phyloP scores from a whole-genome alignment of 495 filamentous ascomycete genomes.

The Tuber umbilicatum region DNA sequence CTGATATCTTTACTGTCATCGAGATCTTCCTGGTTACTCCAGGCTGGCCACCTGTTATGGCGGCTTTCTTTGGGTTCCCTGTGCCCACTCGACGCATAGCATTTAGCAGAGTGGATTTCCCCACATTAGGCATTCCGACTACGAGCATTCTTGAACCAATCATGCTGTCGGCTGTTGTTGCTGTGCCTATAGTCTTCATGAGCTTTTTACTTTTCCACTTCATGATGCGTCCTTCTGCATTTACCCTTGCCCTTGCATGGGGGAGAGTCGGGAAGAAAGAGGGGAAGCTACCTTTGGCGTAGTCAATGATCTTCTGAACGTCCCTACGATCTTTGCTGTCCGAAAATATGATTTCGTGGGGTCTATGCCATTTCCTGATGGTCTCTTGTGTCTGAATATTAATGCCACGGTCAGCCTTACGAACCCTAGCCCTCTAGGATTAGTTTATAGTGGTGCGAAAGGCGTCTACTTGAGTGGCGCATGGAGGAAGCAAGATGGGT shows the following conservation, averaged over 20 bases:
- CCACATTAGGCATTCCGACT: conserved; percentile 96
- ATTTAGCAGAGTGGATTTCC: conserved; percentile 87
- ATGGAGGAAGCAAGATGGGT: background rate
- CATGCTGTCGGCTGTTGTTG: conserved; percentile 48
- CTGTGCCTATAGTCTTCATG: conserved; percentile 21
- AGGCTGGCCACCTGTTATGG: conserved; percentile 75
- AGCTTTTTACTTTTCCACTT: background rate
- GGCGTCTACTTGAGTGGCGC: background rate
- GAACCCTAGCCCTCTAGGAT: background rate
- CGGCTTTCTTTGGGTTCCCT: conserved; percentile 56
- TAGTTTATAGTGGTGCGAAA: background rate
- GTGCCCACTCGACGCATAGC: conserved; percentile 65
- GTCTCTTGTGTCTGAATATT: conserved; percentile 46
- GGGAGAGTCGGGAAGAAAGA: background rate
- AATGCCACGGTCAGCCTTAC: conserved; percentile 15
- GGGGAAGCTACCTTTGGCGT: conserved; percentile 49
- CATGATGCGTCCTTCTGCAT: background rate
- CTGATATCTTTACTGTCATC: conserved; percentile 73
- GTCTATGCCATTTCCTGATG: conserved; percentile 55
- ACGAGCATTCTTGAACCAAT: conserved; percentile 72
- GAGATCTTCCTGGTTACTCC: conserved; percentile 83
- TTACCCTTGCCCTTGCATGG: background rate
- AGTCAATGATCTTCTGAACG: conserved; percentile 52
- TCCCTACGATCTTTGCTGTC: conserved; percentile 49
- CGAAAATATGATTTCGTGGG: conserved; percentile 60